These are phyloP conservation scores for Pseudogymnoascus sp. DNA, from an alignment of 2,329 filamentous ascomycete species.

Conservation along the genomic window DNA sequence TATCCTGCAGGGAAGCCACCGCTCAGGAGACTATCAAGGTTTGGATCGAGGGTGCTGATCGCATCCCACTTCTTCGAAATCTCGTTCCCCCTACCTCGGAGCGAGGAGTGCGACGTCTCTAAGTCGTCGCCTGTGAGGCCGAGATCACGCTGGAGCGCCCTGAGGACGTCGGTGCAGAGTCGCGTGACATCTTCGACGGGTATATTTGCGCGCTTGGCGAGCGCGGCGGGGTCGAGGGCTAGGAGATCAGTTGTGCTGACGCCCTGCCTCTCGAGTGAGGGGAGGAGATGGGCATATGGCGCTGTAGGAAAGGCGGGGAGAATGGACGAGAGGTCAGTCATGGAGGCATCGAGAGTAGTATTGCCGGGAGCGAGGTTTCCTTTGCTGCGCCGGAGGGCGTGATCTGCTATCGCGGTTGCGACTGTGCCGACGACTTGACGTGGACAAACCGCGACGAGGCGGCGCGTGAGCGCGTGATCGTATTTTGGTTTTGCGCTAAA, in stretches of 20 bases:
- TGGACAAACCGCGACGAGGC: neutral
- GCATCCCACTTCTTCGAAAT: conserved; percentile 41
- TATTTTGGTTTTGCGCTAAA: neutral
- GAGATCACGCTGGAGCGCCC: conserved; percentile 57
- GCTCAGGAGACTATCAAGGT: conserved; percentile 63
- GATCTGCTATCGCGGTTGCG: neutral
- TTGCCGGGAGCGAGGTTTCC: neutral
- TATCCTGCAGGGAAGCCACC: conserved; percentile 77
- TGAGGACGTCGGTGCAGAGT: conserved; percentile 60
- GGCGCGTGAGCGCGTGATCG: neutral
- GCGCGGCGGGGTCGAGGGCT: conserved; percentile 71
- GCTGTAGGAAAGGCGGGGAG: conserved; percentile 71
- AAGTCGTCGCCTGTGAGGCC: conserved; percentile 12
- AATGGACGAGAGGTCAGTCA: conserved; percentile 81
- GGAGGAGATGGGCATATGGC: conserved; percentile 67
- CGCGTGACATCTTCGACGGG: conserved; percentile 74
- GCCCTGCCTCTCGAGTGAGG: conserved; percentile 69
- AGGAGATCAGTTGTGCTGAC: conserved; percentile 80
- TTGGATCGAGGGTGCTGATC: conserved; percentile 75
- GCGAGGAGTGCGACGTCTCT: conserved; percentile 10
- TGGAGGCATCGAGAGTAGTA: conserved; percentile 37
- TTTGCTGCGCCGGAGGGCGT: conserved; percentile 13
- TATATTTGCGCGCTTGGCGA: conserved; percentile 78
- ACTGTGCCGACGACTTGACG: neutral
- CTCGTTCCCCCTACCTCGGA: conserved; percentile 31